Evolutionary conservation across 306 rosid genomes (phyloP), one percentile per base, ranked within the genome.

Genomic region (Oemleria cerasiformis): DNA sequence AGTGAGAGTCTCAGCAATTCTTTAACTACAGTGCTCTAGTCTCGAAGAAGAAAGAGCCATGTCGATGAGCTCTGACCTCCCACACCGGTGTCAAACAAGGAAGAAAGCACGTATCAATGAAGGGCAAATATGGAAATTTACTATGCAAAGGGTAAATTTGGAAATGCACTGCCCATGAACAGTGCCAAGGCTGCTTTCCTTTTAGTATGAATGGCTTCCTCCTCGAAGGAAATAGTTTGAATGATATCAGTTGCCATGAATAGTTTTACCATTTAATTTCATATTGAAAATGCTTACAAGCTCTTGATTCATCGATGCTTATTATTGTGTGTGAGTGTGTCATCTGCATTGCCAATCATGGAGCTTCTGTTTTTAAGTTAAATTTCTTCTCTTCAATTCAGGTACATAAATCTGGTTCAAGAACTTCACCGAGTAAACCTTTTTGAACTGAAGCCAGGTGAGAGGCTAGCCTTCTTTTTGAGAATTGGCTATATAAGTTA

Each of bases 351-450:
- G 8, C 11, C 20, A 30, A 7, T 40, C 9, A 43, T 21, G 5
- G 34, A 7, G 11, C 25, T 17, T 10, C 41, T n/a, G n/a, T 25
- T 63, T 23, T 57, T 65, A 68, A 76, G 25, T 23, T n/a, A 43
- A 64, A 44, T 41, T 67, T 21, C 3, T 12, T 38, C 54, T 65
- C 19, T 34, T 50, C 56, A 80, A 36, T 74, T 69, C 83, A 94
- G 99, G 91, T 94, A 89, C 66, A 83, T 91, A 59, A 94, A 85
- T 63, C 74, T 88, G 86, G 77, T 82, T 4, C 82, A 73, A 78
- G 96, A 91, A 68, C 88, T 95, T 60, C 99, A 95, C 73, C 86
- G 99, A 25, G 50, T 88, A 67, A 83, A 88, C 84, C 87, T 91
- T 5, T 16, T 45, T n/a, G 87, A 84, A 42, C 88, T 95, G 72